Evolutionary conservation across 805 yeast species (phyloP).

Genomic region (Candida sakaeoensis): DNA sequence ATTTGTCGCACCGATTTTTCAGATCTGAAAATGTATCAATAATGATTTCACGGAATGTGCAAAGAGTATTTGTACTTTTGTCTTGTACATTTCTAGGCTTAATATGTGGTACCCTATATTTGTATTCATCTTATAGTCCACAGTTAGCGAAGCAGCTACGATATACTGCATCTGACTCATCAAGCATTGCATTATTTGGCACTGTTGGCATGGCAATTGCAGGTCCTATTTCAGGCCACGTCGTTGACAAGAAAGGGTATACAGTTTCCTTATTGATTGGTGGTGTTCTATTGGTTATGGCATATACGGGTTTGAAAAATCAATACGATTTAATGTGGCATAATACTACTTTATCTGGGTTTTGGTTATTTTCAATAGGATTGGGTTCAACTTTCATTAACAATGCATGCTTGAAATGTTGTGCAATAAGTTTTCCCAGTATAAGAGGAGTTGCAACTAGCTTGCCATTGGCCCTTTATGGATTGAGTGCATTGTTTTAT

Average conservation of each 20-base stretch:
- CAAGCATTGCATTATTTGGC: constrained; percentile 64
- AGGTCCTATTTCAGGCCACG: constrained; percentile 66
- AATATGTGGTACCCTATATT: constrained; percentile 70
- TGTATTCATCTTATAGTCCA: constrained; percentile 76
- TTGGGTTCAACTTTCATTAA: constrained; percentile 65
- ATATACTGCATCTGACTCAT: constrained; percentile 60
- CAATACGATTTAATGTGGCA: constrained; percentile 45
- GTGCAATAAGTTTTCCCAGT: constrained; percentile 66
- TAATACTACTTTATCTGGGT: constrained; percentile 39
- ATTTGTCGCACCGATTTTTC: constrained; percentile 2
- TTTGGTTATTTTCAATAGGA: constrained; percentile 56
- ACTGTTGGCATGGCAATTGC: constrained; percentile 58
- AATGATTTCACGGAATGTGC: constrained; percentile 15
- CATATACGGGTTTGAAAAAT: constrained; percentile 52
- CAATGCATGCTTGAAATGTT: constrained; percentile 66
- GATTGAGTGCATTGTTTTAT: constrained; percentile 67
- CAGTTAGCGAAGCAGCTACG: constrained; percentile 59
- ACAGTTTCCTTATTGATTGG: constrained; percentile 50
- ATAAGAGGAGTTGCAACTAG: constrained; percentile 73
- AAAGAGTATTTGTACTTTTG: constrained; percentile 22
- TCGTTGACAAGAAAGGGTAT: constrained; percentile 64
- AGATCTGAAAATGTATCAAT: constrained; percentile 3
- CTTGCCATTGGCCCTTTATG: constrained; percentile 70
- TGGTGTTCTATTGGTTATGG: constrained; percentile 44
- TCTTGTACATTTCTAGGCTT: constrained; percentile 44